Evolutionary conservation across 208 protist species (phyloP), one percentile per base, ranked within the genome.

Genomic region (Spongospora subterranea): DNA sequence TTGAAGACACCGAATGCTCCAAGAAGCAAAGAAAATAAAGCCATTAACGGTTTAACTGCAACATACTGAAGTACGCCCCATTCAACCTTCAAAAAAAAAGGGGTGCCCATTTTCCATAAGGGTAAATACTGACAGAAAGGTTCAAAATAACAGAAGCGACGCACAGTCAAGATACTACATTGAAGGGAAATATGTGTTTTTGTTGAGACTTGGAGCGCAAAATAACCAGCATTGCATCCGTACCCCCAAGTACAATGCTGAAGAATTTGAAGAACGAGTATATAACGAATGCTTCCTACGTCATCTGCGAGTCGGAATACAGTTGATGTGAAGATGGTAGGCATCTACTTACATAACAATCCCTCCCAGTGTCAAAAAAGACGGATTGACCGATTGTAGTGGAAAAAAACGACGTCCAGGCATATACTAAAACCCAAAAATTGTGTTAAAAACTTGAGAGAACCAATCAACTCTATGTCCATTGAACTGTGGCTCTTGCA

Each of bases 341-440:
- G 20, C 17, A 45, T 43, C 13, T 45, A 32, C n/a, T 35, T 82
- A 82, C 71, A 82, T 82, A 82, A n/a, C 71, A 82, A 43, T 82
- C 71, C 6, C 71, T 6, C 17, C 6, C n/a, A 82, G 71, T 82
- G n/a, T 82, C 71, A 13, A 35, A 82, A 82, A 40, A 82, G 6
- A 82, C 35, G 11, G 71, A 82, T 40, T 43, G 13, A 6, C 71
- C 71, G 35, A 82, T 35, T 6, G 40, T 43, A 6, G 71, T 82
- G n/a, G 71, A 82, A 82, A 82, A n/a, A 35, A 82, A 82, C 71
- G 71, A 82, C n/a, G 71, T 82, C 71, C 71, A 82, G 35, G 71
- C 71, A 82, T 82, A 82, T 20, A 82, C 71, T 82, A 82, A 29
- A 82, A 65, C 17, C 54, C 17, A 29, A 32, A 29, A 65, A 65